phyloP scores from a whole-genome alignment of 371 early-diverging fungal species.

The Mortierella sp. region DNA sequence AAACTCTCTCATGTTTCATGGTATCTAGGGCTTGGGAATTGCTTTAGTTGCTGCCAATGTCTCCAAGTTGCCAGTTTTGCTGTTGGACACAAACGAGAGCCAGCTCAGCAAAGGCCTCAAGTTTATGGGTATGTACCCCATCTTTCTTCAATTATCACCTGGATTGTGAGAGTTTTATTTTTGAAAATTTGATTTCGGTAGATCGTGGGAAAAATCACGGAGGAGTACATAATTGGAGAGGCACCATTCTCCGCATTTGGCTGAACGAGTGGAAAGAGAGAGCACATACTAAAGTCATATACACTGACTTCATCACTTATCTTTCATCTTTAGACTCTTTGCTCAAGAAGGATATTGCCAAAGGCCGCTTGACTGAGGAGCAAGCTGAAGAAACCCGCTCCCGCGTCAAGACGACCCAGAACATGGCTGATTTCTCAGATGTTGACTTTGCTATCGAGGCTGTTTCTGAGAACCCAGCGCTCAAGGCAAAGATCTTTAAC shows the following conservation, averaged over 20 bases:
- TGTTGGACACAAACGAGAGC: slow-evolving; percentile 86
- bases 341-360: slow-evolving; percentile 91
- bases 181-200: background rate
- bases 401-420: slow-evolving; percentile 75
- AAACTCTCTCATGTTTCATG: background rate
- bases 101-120: slow-evolving; percentile 87
- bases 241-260: background rate
- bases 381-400: slow-evolving; percentile 76
- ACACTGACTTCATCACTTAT: background rate
- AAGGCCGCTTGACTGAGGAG: slow-evolving; percentile 86
- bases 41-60: slow-evolving; percentile 94
- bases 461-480: slow-evolving; percentile 90
- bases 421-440: slow-evolving; percentile 67
- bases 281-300: background rate
- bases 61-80: slow-evolving; percentile 82
- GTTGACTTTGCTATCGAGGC: slow-evolving; percentile 96
- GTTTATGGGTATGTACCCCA: slow-evolving; percentile 75
- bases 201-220: slow-evolving; percentile 30
- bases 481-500: slow-evolving; percentile 89
- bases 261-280: background rate
- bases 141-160: background rate
- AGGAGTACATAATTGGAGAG: slow-evolving; percentile 1
- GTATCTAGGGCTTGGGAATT: slow-evolving; percentile 87
- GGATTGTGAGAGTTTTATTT: background rate
- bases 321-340: slow-evolving; percentile 72